Conservation (phyloP, 1,139 yeast species). For the Taphrina deformans region DNA sequence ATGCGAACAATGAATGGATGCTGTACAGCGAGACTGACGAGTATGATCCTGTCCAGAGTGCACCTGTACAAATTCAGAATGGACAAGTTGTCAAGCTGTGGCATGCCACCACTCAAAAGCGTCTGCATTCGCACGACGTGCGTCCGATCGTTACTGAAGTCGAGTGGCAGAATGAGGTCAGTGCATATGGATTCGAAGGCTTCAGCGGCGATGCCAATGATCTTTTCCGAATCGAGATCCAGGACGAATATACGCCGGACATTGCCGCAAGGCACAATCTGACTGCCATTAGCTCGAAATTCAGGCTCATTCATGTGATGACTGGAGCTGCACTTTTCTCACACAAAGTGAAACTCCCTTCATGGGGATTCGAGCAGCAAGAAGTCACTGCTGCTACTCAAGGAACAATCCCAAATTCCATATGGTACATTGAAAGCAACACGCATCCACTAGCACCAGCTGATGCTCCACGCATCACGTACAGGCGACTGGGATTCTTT, state of each 20-base stretch:
- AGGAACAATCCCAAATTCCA: slow-evolving; percentile 70
- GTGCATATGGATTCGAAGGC: slow-evolving; percentile 88
- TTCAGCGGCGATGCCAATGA: slow-evolving; percentile 95
- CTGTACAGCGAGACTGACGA: slow-evolving; percentile 54
- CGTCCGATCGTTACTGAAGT: slow-evolving; percentile 88
- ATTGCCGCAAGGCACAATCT: slow-evolving; percentile 64
- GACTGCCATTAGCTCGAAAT: slow-evolving; percentile 77
- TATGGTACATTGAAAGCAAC: slow-evolving; percentile 89
- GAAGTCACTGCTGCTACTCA: slow-evolving; percentile 90
- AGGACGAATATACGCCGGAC: slow-evolving; percentile 56
- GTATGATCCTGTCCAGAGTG: slow-evolving; percentile 43
- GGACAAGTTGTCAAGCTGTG: slow-evolving; percentile 78
- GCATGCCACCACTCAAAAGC: slow-evolving; percentile 67
- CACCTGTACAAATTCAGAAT: slow-evolving; percentile 62
- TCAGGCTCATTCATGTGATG: slow-evolving; percentile 86
- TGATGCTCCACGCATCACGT: slow-evolving; percentile 57
- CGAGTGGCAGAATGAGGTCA: slow-evolving; percentile 95
- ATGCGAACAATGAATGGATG: slow-evolving; percentile 81
- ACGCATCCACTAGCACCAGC: slow-evolving; percentile 42
- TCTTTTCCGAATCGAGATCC: slow-evolving; percentile 87
- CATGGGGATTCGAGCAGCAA: slow-evolving; percentile 96
- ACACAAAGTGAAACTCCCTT: slow-evolving; percentile 80
- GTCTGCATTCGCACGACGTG: slow-evolving; percentile 94
- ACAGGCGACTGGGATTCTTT: slow-evolving; percentile 63
- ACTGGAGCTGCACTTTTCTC: slow-evolving; percentile 88